phyloP scores from a whole-genome alignment of 2,329 filamentous ascomycete genomes.

The Xylariaceae sp. region DNA sequence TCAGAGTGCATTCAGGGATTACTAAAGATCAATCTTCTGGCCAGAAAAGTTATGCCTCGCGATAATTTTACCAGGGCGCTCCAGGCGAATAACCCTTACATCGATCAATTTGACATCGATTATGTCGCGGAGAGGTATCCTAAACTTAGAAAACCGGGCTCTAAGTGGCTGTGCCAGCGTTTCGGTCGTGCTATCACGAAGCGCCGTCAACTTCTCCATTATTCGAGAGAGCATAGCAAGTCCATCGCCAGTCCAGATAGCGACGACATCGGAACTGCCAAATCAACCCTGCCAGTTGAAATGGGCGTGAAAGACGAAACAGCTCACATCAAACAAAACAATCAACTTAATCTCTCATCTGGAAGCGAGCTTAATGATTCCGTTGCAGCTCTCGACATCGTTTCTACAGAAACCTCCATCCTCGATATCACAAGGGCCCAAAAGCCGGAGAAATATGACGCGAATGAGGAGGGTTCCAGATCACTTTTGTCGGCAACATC shows the following conservation, averaged over 20 bases:
- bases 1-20: slow-evolving; percentile 2
- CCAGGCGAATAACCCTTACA: slow-evolving; percentile 1
- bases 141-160: slow-evolving; percentile 1
- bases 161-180: background rate
- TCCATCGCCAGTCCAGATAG: background rate
- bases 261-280: background rate
- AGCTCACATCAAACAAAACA: too few species aligned
- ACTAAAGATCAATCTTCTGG: slow-evolving; percentile 1
- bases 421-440: background rate
- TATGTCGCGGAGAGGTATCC: slow-evolving; percentile 8
- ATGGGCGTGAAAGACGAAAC: background rate
- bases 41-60: slow-evolving; percentile 2
- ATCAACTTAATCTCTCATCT: background rate
- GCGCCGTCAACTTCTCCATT: slow-evolving; percentile 9
- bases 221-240: slow-evolving; percentile 2
- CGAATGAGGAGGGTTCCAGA: background rate
- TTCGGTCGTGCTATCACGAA: slow-evolving; percentile 9
- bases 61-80: slow-evolving; percentile 9
- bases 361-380: background rate
- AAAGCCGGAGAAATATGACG: background rate
- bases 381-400: background rate
- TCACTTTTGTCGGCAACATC: background rate
- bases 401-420: slow-evolving; percentile 1
- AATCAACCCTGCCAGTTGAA: background rate
- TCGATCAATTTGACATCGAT: slow-evolving; percentile 8